Evolutionary conservation across 768 basidiomycete species (phyloP).

Genomic region (Trametopsis cervina): DNA sequence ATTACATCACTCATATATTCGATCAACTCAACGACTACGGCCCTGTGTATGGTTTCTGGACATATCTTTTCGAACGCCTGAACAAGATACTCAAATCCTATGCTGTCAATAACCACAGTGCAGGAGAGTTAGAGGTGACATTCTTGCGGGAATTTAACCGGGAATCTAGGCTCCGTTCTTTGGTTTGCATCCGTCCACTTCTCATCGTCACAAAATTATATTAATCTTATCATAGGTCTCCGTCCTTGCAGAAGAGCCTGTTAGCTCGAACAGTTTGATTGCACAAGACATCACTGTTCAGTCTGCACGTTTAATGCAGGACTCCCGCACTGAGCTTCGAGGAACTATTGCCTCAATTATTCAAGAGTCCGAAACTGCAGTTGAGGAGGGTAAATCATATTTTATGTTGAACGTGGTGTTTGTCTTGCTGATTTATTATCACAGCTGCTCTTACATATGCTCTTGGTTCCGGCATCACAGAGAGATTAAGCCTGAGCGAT

Average conservation of each 20-base stretch:
- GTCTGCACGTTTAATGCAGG: background rate
- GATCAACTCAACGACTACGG: constrained; percentile 21
- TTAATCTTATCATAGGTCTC: background rate
- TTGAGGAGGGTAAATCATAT: no score
- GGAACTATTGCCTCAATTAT: constrained; percentile 7
- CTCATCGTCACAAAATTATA: background rate
- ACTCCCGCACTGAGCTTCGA: background rate
- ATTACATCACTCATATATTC: constrained; percentile 18
- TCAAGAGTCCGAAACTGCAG: no score
- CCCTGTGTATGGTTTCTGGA: constrained; percentile 27
- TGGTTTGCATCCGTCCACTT: constrained; percentile 10
- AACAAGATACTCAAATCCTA: constrained; percentile 26
- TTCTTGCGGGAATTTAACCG: constrained; percentile 22
- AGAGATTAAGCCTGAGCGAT: background rate
- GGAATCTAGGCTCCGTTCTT: constrained; percentile 5
- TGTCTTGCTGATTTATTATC: no score
- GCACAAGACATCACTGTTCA: background rate
- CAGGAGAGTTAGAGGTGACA: constrained; percentile 23
- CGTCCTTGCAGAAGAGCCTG: background rate
- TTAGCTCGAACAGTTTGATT: no score
- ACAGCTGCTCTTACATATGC: background rate
- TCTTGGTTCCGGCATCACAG: background rate
- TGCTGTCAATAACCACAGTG: constrained; percentile 19
- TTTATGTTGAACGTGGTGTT: no score
- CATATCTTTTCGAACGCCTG: constrained; percentile 25